Evolutionary conservation across 2,329 filamentous ascomycete genomes (phyloP), one percentile per base, ranked within the genome.

Genomic region (Pestalotiopsis sp.): DNA sequence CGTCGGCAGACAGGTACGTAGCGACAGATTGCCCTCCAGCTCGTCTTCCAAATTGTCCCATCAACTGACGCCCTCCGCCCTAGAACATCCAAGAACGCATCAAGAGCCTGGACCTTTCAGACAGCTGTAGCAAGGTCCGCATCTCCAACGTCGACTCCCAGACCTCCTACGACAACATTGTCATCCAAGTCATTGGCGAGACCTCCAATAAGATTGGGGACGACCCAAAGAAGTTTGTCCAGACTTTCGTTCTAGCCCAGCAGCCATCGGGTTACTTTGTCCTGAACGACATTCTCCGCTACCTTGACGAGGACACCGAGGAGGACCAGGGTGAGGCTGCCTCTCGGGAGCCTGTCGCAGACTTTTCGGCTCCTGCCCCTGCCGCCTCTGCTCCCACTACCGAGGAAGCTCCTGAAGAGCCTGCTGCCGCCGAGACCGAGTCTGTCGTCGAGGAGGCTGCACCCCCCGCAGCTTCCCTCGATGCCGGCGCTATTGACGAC

Each of bases 241-340:
- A 99, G 87, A 98, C 95, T 66, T 99, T 99, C 76, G 93, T 99
- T 71, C 92, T 99, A 71, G 96, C 96, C 63, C 91, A 95, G 81
- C 96, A 99, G 84, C 94, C 94, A 64, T 97, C 95, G 68, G 96
- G 96, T 72, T 99, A 98, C 86, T 99, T 97, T 76, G 95, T 99
- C 41, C 89, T 99, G 75, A 99, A 99, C 82, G 96, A 99, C 78
- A 97, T 99, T 80, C 94, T 98, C 23, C 90, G 96, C 75, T 98
- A 97, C 83, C 91, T 99, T 73, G 90, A 92, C 72, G 93, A 96
- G 71, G 93, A 95, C 75, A 87, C 87, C 57, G 94, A 98, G 70
- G 93, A 93, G 69, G 90, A 91, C 70, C 83, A 90, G 74, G 82
- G 84, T 61, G 86, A 89, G 62, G 73, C 73, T 66, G 67, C 74